Conservation (phyloP, 148 eudicot species). For the Cornus kousa region DNA sequence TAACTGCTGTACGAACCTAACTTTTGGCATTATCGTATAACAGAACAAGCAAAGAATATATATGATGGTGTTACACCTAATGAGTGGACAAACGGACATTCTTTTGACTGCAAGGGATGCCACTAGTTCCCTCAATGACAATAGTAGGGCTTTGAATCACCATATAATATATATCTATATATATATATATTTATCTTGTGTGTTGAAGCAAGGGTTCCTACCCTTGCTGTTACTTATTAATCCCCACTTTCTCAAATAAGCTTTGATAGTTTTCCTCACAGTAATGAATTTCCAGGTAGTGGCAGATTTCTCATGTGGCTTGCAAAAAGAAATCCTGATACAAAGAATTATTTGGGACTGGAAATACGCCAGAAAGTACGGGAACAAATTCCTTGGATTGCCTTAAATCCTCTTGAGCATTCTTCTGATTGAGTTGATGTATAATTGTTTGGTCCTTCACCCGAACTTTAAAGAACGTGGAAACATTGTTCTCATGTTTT, state of each 20-base stretch:
- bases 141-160: too few relatives aligned
- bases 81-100: too few relatives aligned
- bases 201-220: not conserved
- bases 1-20: too few relatives aligned
- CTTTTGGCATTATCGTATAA: too few relatives aligned
- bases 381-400: constrained; percentile 16
- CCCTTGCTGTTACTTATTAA: not conserved
- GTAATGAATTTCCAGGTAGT: constrained; percentile 56
- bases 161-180: too few relatives aligned
- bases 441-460: constrained; percentile 10
- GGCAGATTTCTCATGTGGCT: constrained; percentile 96
- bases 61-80: too few relatives aligned
- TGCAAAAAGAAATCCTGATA: constrained; percentile 63
- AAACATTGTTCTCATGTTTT: not conserved
- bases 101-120: too few relatives aligned
- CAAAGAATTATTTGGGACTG: constrained; percentile 80
- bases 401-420: constrained; percentile 16
- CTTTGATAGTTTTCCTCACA: not conserved
- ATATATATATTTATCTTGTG: not conserved
- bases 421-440: constrained; percentile 7
- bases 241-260: not conserved
- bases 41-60: too few relatives aligned
- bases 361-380: constrained; percentile 88
- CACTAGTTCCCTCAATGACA: too few relatives aligned
- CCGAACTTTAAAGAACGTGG: constrained; percentile 5